Evolutionary conservation across 148 eudicot genomes (phyloP).

Genomic region (Simmondsia chinensis): DNA sequence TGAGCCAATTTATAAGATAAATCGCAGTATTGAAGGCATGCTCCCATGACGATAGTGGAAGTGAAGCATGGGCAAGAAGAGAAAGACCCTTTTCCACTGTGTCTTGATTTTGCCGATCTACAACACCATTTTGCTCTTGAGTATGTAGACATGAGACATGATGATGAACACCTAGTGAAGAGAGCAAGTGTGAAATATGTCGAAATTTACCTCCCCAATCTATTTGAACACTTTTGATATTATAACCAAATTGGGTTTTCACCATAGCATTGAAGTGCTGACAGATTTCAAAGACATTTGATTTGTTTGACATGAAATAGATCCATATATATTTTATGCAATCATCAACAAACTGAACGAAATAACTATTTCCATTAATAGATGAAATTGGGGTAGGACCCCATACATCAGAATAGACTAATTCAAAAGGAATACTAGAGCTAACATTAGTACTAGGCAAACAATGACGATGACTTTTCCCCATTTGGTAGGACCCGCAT

Average conservation of each 20-base stretch:
- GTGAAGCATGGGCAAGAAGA: too few relatives aligned
- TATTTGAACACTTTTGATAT: neutral
- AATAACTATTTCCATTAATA: neutral
- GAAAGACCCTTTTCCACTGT: neutral
- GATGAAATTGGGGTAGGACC: neutral
- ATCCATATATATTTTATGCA: neutral
- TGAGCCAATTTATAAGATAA: too few relatives aligned
- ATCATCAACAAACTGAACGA: neutral
- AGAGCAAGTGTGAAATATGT: neutral
- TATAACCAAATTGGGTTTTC: neutral
- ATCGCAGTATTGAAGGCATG: neutral
- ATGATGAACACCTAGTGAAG: too few relatives aligned
- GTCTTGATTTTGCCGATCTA: neutral
- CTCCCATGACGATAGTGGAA: neutral
- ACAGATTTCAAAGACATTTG: neutral
- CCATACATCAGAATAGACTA: too few relatives aligned
- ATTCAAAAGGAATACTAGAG: neutral
- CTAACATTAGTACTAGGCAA: neutral
- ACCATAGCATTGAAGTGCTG: neutral
- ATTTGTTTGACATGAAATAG: neutral
- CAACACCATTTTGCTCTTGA: neutral
- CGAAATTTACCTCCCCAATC: neutral
- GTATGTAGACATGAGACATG: neutral
- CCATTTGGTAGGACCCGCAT: neutral
- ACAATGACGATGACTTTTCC: constrained; percentile 1